Percentiles rank a stretch among this genome's conserved stretches.
These are phyloP conservation scores for Spizellomyces sp. DNA, from an alignment of 192 early-diverging fungal species.

Conservation along the genomic window DNA sequence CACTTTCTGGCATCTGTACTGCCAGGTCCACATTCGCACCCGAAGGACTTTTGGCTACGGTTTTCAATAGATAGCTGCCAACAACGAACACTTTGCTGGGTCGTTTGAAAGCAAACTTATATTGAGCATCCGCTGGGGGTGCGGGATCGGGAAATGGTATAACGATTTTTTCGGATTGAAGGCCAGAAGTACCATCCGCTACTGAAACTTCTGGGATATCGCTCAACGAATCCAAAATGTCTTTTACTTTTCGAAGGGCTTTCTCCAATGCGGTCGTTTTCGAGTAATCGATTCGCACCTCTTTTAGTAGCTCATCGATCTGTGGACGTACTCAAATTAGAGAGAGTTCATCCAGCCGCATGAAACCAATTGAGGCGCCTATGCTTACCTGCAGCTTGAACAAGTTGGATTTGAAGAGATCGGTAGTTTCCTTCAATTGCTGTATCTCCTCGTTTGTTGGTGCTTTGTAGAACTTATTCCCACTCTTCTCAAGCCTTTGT, in stretches of 20 bases:
- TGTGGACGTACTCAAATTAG: conserved; percentile 15
- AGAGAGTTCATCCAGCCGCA: conserved; percentile 10
- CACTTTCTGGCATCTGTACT: conserved; percentile 83
- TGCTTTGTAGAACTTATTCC: conserved; percentile 26
- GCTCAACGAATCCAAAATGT: conserved; percentile 63
- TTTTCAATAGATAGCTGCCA: conserved; percentile 86
- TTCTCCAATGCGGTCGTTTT: conserved; percentile 62
- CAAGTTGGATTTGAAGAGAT: conserved; percentile 88
- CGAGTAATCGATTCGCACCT: conserved; percentile 64
- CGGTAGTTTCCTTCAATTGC: conserved; percentile 76
- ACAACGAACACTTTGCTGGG: conserved; percentile 79
- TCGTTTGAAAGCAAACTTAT: conserved; percentile 77
- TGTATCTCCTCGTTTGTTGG: conserved; percentile 83
- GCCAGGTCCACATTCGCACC: conserved; percentile 86
- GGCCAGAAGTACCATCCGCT: not conserved
- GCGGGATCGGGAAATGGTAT: conserved; percentile 65
- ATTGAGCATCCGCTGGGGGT: conserved; percentile 69
- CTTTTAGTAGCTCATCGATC: conserved; percentile 72
- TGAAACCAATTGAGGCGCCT: conserved; percentile 44
- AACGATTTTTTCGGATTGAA: conserved; percentile 46
- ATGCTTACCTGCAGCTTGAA: conserved; percentile 74
- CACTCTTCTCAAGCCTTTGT: conserved; percentile 39
- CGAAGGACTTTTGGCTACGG: conserved; percentile 55
- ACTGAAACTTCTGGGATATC: conserved; percentile 54
- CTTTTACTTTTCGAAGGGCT: conserved; percentile 68